Percentiles rank a stretch among this genome's conserved stretches.
phyloP scores from a whole-genome alignment of 2,329 filamentous ascomycete species.

The Diplodia seriata region DNA sequence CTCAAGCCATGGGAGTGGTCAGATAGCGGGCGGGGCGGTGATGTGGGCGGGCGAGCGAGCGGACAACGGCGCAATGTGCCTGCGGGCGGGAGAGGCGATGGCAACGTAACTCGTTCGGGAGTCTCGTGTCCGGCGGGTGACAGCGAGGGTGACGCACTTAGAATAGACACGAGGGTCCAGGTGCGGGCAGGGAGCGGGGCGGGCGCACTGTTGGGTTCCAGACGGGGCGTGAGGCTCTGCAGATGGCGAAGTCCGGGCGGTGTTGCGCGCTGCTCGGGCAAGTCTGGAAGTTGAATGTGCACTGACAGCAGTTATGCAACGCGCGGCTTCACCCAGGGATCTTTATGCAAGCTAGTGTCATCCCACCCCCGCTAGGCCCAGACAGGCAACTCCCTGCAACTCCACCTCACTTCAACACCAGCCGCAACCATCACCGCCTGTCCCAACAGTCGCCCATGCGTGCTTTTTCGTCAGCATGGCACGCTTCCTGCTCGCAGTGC shows the following conservation, averaged over 20 bases:
- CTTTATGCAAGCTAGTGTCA: slow-evolving; percentile 19
- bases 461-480: background rate
- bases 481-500: background rate
- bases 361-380: background rate
- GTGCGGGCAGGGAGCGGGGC: background rate
- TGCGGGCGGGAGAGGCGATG: slow-evolving; percentile 21
- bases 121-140: slow-evolving; percentile 22
- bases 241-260: slow-evolving; percentile 15
- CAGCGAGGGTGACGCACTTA: background rate
- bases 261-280: slow-evolving; percentile 23
- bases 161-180: slow-evolving; percentile 4
- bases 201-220: slow-evolving; percentile 5
- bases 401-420: slow-evolving; percentile 22
- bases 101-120: slow-evolving; percentile 31
- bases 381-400: slow-evolving; percentile 12
- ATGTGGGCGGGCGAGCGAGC: slow-evolving; percentile 15
- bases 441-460: background rate
- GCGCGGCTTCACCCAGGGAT: slow-evolving; percentile 19
- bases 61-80: slow-evolving; percentile 19
- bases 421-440: slow-evolving; percentile 8
- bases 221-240: slow-evolving; percentile 23
- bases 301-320: slow-evolving; percentile 12
- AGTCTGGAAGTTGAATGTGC: slow-evolving; percentile 20
- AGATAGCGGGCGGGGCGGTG: background rate
- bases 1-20: slow-evolving; percentile 33